Percentiles rank a stretch among this genome's conserved stretches.
Conservation (phyloP, 768 basidiomycete species). For the Peribolospora baueri region DNA sequence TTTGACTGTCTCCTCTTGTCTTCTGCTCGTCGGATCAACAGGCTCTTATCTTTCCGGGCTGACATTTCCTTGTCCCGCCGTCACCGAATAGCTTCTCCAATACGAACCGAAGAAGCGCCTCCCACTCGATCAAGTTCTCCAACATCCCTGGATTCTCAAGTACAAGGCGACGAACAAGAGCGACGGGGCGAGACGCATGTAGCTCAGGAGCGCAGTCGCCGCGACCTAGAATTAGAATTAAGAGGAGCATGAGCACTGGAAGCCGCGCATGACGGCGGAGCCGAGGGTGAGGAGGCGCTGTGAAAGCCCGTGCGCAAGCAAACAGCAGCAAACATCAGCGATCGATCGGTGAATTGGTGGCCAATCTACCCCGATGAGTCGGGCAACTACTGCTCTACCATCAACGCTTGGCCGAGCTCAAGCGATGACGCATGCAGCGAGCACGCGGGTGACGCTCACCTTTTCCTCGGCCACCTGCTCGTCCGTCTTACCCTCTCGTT, state of each 20-base stretch:
- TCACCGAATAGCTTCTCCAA: conserved; percentile 38
- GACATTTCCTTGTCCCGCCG: neutral
- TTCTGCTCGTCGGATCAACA: neutral
- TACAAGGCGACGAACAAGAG: conserved; percentile 6
- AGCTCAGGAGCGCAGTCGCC: too few species aligned
- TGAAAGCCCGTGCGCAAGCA: too few species aligned
- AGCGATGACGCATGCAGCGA: too few species aligned
- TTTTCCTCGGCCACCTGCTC: conserved; percentile 30
- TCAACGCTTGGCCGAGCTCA: too few species aligned
- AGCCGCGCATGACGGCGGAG: conserved; percentile 7
- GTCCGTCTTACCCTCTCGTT: conserved; percentile 24
- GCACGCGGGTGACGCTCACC: neutral
- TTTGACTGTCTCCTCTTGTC: neutral
- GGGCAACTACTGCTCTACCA: neutral
- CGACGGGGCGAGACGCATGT: too few species aligned
- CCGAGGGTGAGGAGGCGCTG: too few species aligned
- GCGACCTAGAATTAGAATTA: neutral
- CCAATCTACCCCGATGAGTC: conserved; percentile 3
- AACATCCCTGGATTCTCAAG: conserved; percentile 59
- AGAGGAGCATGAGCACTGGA: conserved; percentile 13
- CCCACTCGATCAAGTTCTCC: conserved; percentile 44
- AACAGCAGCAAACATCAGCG: too few species aligned
- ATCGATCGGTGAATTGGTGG: too few species aligned
- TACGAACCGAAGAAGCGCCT: conserved; percentile 53
- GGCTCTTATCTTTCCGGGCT: neutral